Base-by-base conservation (phyloP, 257 asterid genomes). In the Ilex asprella region DNA sequence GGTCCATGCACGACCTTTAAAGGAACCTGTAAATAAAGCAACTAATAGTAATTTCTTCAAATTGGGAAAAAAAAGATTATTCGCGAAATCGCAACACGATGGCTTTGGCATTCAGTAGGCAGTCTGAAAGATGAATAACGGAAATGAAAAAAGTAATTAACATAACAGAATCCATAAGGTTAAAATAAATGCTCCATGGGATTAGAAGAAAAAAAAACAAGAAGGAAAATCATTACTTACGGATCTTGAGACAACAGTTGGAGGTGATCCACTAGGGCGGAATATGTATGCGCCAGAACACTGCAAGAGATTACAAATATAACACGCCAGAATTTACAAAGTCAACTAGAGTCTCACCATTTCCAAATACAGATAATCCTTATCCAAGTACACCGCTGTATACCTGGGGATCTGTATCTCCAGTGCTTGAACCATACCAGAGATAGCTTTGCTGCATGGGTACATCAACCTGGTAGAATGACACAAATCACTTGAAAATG, bases 221-320 rank as follows among this genome's bases (percentile, higher is more conserved):
- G n/a, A 57, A 7, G 31, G 67, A 46, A 57, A 32, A 27, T 11
- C 31, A 73, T 35, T 8, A 35, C 87, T 77, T 68, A 89, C 97
- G 59, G 88, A 81, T 80, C 86, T 73, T 16, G 95, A 76, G 59
- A 80, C 92, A 66, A 83, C 66, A 27, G 74, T 51, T 16, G 94
- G 88, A 65, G 81, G 67, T 11, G 83, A 63, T 66, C 79, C 84
- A 68, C 73, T 68, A 12, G 97, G 97, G 31, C 88, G 86, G 78
- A 90, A 90, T 75, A 90, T 85, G 70, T 90, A 87, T n/a, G 97
- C 95, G 62, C 97, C 95, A 67, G 97, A 87, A 63, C 75, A 8
- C 95, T 89, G 80, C 70, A 61, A 31, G 32, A 66, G 62, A 56
- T 16, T 63, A 59, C 55, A 58, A 12, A 39, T 46, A 62, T 65